Evolutionary conservation across 805 yeast genomes (phyloP).

Genomic region (Cyberlindnera meyerae): DNA sequence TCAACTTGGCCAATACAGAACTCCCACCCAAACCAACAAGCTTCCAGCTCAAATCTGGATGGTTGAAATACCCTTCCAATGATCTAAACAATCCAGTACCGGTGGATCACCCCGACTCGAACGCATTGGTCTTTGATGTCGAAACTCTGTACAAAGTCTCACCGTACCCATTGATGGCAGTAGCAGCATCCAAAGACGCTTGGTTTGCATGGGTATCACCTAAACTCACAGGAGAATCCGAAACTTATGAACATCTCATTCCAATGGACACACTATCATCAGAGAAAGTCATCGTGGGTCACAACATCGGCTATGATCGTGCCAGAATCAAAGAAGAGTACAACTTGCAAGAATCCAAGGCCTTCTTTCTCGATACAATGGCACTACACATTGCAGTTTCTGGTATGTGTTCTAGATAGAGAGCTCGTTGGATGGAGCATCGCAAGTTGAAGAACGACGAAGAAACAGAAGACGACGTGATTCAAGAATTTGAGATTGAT

Average conservation of each 20-base stretch:
- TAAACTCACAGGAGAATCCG: slow-evolving; percentile 51
- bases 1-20: slow-evolving; percentile 35
- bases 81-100: slow-evolving; percentile 45
- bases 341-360: slow-evolving; percentile 55
- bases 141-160: slow-evolving; percentile 79
- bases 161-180: slow-evolving; percentile 72
- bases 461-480: slow-evolving; percentile 17
- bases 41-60: slow-evolving; percentile 68
- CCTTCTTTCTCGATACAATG: slow-evolving; percentile 87
- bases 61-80: slow-evolving; percentile 62
- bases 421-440: slow-evolving; percentile 70
- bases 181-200: slow-evolving; percentile 69
- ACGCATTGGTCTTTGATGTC: slow-evolving; percentile 78
- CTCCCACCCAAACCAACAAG: slow-evolving; percentile 38
- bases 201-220: slow-evolving; percentile 98
- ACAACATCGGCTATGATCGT: slow-evolving; percentile 86
- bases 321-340: slow-evolving; percentile 86
- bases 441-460: slow-evolving; percentile 31
- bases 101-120: slow-evolving; percentile 68
- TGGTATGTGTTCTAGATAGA: slow-evolving; percentile 90
- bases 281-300: slow-evolving; percentile 74
- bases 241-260: slow-evolving; percentile 53
- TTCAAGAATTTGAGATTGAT: slow-evolving; percentile 33
- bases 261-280: slow-evolving; percentile 54
- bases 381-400: slow-evolving; percentile 84